These are phyloP conservation scores for Chaetoceros muelleri DNA, from an alignment of 108 stramenopile species.

Conservation along the genomic window DNA sequence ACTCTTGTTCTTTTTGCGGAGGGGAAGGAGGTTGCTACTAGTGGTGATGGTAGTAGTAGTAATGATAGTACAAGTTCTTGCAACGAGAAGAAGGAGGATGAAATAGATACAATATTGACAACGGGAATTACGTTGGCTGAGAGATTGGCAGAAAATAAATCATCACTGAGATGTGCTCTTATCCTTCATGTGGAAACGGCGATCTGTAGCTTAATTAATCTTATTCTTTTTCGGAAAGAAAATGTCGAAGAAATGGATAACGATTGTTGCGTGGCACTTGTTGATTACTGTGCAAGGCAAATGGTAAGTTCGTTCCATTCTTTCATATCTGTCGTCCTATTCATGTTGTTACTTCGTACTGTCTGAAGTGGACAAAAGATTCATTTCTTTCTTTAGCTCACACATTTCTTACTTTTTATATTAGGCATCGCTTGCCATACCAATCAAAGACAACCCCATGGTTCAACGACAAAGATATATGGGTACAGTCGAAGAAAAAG, in stretches of 20 bases:
- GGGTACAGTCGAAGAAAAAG: constrained; percentile 1
- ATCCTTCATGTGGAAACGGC: constrained; percentile 30
- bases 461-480: constrained; percentile 22
- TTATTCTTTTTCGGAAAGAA: constrained; percentile 24
- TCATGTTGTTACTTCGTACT: not conserved
- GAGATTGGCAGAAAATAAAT: constrained; percentile 23
- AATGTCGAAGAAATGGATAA: constrained; percentile 4
- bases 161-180: constrained; percentile 19
- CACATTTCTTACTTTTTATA: not conserved
- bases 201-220: constrained; percentile 20
- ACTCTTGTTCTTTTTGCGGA: constrained; percentile 14
- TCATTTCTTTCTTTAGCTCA: too few species aligned
- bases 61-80: not conserved
- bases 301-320: constrained; percentile 11
- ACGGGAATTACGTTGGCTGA: constrained; percentile 8
- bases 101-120: constrained; percentile 7
- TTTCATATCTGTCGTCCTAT: not conserved
- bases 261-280: constrained; percentile 9
- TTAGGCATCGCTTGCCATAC: constrained; percentile 25
- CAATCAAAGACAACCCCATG: constrained; percentile 12
- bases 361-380: too few species aligned
- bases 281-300: constrained; percentile 38
- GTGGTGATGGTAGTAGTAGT: not conserved
- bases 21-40: not conserved
- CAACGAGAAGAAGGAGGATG: not conserved